Percentiles rank a stretch among this genome's conserved stretches.
These are phyloP conservation scores for Hibiscus trionum DNA, from an alignment of 345 rosid species.

Conservation along the genomic window DNA sequence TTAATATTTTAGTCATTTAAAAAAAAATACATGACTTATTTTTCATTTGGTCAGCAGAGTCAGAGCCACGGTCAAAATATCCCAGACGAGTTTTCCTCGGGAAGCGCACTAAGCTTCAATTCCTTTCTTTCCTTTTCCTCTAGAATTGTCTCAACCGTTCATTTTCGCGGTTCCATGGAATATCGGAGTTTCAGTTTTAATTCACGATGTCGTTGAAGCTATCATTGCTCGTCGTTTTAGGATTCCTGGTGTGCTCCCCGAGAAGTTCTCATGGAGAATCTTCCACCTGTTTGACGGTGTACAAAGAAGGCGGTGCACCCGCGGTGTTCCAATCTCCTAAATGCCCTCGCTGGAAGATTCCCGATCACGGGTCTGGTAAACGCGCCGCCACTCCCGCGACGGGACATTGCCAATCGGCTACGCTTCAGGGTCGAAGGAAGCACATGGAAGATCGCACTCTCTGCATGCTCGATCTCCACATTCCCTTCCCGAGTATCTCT, in stretches of 20 bases:
- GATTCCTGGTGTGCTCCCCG: slow-evolving; percentile 11
- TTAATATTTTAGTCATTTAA: no score
- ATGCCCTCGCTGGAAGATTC: slow-evolving; percentile 63
- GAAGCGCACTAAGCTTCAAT: background rate
- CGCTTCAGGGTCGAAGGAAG: slow-evolving; percentile 22
- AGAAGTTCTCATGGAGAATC: slow-evolving; percentile 41
- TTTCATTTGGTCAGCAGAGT: background rate
- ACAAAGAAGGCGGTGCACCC: slow-evolving; percentile 56
- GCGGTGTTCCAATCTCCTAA: slow-evolving; percentile 70
- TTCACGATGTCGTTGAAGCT: background rate
- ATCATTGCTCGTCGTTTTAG: slow-evolving; percentile 8
- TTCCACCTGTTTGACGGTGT: slow-evolving; percentile 70
- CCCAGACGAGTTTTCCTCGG: background rate
- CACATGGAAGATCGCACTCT: slow-evolving; percentile 76
- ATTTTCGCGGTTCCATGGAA: background rate
- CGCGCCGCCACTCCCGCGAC: slow-evolving; percentile 20
- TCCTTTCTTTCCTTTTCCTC: background rate
- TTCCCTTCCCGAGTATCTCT: slow-evolving; percentile 67
- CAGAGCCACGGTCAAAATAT: background rate
- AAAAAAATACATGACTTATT: no score
- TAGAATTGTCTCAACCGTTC: background rate
- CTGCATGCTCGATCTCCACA: slow-evolving; percentile 66
- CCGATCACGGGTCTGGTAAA: slow-evolving; percentile 25
- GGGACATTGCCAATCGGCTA: slow-evolving; percentile 25
- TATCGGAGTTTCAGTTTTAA: background rate